Conservation (phyloP, 257 asterid species). For the Solanum appendiculatum region DNA sequence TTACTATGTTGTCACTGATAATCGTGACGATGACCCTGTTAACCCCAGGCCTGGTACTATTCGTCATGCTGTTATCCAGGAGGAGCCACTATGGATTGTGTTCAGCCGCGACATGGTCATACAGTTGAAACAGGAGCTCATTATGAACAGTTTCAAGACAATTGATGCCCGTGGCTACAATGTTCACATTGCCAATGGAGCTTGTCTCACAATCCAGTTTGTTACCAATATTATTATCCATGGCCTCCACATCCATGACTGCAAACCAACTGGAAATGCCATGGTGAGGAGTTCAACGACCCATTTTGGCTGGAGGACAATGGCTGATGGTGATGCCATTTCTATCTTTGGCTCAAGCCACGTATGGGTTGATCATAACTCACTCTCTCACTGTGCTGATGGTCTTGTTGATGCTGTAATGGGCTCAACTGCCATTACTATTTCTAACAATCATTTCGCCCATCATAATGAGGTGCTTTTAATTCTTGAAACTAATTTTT, state of each 20-base stretch:
- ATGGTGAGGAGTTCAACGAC: constrained; percentile 84
- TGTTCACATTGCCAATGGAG: constrained; percentile 83
- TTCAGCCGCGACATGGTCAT: constrained; percentile 90
- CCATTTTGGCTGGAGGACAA: constrained; percentile 86
- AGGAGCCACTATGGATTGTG: constrained; percentile 80
- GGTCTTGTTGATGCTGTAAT: constrained; percentile 93
- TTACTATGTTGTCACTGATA: constrained; percentile 68
- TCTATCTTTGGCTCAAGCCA: constrained; percentile 89
- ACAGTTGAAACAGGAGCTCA: constrained; percentile 68
- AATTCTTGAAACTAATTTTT: not conserved
- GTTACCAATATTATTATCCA: constrained; percentile 73
- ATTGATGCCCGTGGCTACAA: constrained; percentile 79
- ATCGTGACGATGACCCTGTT: constrained; percentile 65
- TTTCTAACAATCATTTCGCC: constrained; percentile 77
- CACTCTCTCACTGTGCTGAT: constrained; percentile 82
- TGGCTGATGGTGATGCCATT: constrained; percentile 90
- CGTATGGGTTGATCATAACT: constrained; percentile 87
- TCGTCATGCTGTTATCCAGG: constrained; percentile 93
- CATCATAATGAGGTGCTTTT: constrained; percentile 79
- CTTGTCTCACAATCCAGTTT: constrained; percentile 63
- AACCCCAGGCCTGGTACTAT: constrained; percentile 86
- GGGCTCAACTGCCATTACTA: constrained; percentile 91
- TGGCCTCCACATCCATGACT: constrained; percentile 78
- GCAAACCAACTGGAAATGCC: constrained; percentile 84
- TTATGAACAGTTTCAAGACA: constrained; percentile 88